Base-by-base conservation (phyloP, 192 early-diverging fungal species). In the Mortierella claussenii region DNA sequence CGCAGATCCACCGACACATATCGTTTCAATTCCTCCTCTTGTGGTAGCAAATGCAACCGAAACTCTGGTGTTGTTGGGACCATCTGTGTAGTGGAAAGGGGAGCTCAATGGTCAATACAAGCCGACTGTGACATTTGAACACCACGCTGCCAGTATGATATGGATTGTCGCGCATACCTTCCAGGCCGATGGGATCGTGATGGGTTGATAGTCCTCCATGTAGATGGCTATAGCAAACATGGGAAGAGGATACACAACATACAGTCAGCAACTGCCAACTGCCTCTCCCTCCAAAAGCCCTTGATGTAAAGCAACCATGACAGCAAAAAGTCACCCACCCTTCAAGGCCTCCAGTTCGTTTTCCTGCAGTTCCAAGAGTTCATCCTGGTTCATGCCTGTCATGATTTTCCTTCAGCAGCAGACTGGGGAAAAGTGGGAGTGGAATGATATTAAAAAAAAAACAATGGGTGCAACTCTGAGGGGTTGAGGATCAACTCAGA, bases 281-380 rank as follows among this genome's bases (percentile, higher is more conserved):
- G n/a, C n/a, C n/a, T n/a, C n/a, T n/a, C n/a, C n/a, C n/a, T n/a
- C n/a, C n/a, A n/a, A n/a, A n/a, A n/a, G n/a, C n/a, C n/a, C n/a
- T n/a, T n/a, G n/a, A n/a, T n/a, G n/a, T n/a, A n/a, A n/a, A n/a
- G n/a, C n/a, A n/a, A n/a, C n/a, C n/a, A n/a, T n/a, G n/a, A n/a
- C n/a, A n/a, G n/a, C n/a, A n/a, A n/a, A n/a, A n/a, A n/a, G n/a
- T n/a, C n/a, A 37, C 9, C 18, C 87, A 37, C 87, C 88, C 73
- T 80, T 69, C 15, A 93, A 74, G 31, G 89, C 91, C 55, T 88
- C 89, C 27, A 93, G 75, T 80, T 93, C 92, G 71, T 91, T 88
- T 43, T 85, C 67, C 80, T 93, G 92, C 30, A 89, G 67, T 66
- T 89, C 85, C 13, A 82, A 45, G 36, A 88, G 59, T 74, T 86